These are phyloP conservation scores for Nissolia schottii DNA, from an alignment of 306 rosid species.

Conservation along the genomic window DNA sequence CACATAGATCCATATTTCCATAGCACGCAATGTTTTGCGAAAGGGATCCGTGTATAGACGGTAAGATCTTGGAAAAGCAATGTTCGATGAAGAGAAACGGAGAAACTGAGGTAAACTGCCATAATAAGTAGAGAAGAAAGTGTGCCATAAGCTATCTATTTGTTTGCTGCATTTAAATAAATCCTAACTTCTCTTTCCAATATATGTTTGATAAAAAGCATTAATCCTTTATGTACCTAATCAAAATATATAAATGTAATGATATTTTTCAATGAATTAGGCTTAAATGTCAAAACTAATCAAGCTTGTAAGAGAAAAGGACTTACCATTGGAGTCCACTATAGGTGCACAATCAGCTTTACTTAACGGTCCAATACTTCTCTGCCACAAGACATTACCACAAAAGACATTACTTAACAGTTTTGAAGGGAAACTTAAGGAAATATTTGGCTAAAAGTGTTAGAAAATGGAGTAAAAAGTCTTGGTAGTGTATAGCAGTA, in stretches of 20 bases:
- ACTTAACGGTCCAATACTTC: conserved; percentile 64
- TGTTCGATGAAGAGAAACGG: neutral
- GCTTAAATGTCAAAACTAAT: neutral
- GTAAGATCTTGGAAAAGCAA: neutral
- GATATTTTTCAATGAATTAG: neutral
- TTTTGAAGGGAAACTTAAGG: too few species aligned
- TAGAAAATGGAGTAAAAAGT: too few species aligned
- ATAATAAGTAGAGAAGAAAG: neutral
- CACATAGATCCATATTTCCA: neutral
- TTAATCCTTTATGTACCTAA: neutral
- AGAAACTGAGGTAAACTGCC: neutral
- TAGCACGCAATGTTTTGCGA: neutral
- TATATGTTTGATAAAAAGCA: neutral
- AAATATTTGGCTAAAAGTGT: too few species aligned
- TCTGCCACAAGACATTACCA: conserved; percentile 72
- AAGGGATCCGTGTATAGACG: neutral
- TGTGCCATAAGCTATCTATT: neutral
- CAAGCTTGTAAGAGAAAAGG: neutral
- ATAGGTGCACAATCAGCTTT: conserved; percentile 44
- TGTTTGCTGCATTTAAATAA: neutral
- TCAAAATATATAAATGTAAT: neutral
- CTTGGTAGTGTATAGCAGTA: too few species aligned
- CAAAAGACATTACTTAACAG: too few species aligned
- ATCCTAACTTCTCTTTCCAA: neutral
- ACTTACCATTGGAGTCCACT: conserved; percentile 74